Evolutionary conservation across 1,284 basidiomycete species (phyloP), one percentile per base, ranked within the genome.

Genomic region (Golubevia sp.): DNA sequence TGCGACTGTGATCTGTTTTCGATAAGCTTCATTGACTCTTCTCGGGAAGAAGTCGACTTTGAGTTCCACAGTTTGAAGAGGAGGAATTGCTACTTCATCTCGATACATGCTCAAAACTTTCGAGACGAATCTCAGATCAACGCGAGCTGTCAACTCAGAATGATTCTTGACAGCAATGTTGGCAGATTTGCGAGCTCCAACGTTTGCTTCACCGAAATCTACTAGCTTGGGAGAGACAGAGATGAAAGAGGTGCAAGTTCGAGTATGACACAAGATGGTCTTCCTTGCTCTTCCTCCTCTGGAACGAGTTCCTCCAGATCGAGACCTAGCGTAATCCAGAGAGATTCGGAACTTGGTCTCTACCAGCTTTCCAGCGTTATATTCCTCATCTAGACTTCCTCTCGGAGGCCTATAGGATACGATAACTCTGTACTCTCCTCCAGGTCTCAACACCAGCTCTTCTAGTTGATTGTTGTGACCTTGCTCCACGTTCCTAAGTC

Each of bases 31-130:
- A 67, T 87, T 87, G 66, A 86, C 86, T 58, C 86, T 73, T 30
- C 86, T 79, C 5, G 86, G 86, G 73, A 86, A 86, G 61, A 86
- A 86, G 59, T 87, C 86, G 58, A 87, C 70, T 58, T 84, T 84
- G 70, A 87, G 85, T 62, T 85, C 84, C 24, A 86, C 82, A 15
- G 81, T 85, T 73, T 86, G 85, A 24, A 73, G 73, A 1, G 86
- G 85, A 2, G 85, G 86, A 52, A 87, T 85, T 38, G 85, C 76
- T 50, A 87, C 84, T 52, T 86, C 84, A 66, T 85, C 86, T 55
- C 84, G 81, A 64, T 86, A 86, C 64, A 85, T 85, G 70, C 84
- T 86, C 38, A 87, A 71, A 52, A 87, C 86, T 67, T 87, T 87
- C 25, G 84, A 85, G 55, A 87, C 86, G 59, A 86, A 86, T 7